Evolutionary conservation across 2,329 filamentous ascomycete species (phyloP), one percentile per base, ranked within the genome.

Genomic region (Lithohypha guttulata): DNA sequence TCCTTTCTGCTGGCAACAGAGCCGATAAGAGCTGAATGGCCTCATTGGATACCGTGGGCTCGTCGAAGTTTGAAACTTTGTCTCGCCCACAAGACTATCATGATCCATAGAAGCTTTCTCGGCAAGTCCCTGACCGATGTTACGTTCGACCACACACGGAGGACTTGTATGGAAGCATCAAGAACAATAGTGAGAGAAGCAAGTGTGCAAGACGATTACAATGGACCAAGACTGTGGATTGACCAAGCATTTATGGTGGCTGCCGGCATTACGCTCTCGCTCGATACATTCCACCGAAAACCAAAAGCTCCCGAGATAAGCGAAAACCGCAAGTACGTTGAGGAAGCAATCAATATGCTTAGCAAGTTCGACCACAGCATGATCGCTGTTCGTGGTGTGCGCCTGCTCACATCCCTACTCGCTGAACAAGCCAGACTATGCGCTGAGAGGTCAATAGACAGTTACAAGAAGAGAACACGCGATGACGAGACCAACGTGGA

Each of bases 71-170:
- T 63, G 11, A 56, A 59, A 6, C 58, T 63, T 11, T 62, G 59
- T 19, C 51, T 54, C 7, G 56, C 57, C 6, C 63, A 66, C 26
- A 66, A 66, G 41, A 58, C 64, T n/a, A 65, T 66, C 43, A 65
- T 65, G 63, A 56, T 64, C 10, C 48, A 50, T 33, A 56, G 64
- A 29, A 59, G 57, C 26, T 66, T 65, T 38, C 47, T 66, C 2
- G 59, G 59, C 26, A 51, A 55, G 27, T 64, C 61, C 34, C 65
- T 66, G 44, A 61, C 58, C 2, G 60, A 62, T 27, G 53, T 53
- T 1, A 56, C 59, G n/a, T 67, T 62, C 38, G 56, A 55, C 2
- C 62, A 64, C 40, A 65, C 59, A 6, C 55, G 63, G 15, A 59
- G 60, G 50, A 63, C 63, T 0, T 64, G 61, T 36, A 54, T 59